Percentiles rank a stretch among this genome's conserved stretches.
phyloP scores from a whole-genome alignment of 192 early-diverging fungal species.

The Mortierella antarctica region DNA sequence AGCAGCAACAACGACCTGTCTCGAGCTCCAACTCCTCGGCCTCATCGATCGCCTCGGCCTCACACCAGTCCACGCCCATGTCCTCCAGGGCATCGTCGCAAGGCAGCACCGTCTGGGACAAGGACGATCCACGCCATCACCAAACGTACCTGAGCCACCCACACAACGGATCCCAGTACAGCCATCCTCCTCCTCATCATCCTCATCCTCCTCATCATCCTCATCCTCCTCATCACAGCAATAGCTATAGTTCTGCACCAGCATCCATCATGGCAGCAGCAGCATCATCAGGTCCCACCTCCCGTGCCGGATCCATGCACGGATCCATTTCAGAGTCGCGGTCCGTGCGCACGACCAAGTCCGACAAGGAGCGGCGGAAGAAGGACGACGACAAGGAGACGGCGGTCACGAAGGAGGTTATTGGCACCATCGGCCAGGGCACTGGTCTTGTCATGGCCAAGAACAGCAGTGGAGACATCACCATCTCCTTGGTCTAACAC shows the following conservation, averaged over 20 bases:
- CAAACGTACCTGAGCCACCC: constrained; percentile 34
- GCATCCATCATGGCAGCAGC: neutral
- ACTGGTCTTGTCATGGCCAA: constrained; percentile 38
- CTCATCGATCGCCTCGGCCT: constrained; percentile 17
- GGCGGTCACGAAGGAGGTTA: constrained; percentile 31
- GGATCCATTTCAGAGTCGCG: constrained; percentile 26
- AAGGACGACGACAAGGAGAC: constrained; percentile 35
- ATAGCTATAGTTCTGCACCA: constrained; percentile 16
- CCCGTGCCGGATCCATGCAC: constrained; percentile 25
- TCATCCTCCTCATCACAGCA: neutral
- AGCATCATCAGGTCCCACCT: constrained; percentile 16
- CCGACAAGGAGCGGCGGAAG: constrained; percentile 26
- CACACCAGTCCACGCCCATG: constrained; percentile 27
- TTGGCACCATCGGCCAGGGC: constrained; percentile 44
- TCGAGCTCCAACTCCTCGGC: neutral
- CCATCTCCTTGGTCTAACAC: constrained; percentile 28
- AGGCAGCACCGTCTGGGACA: constrained; percentile 27
- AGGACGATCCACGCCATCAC: constrained; percentile 32
- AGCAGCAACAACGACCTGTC: neutral
- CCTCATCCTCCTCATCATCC: neutral
- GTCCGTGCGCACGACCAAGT: constrained; percentile 26
- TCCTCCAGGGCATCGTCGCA: constrained; percentile 40
- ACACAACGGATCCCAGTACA: neutral
- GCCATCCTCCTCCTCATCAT: neutral
- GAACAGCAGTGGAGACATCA: constrained; percentile 50